phyloP scores from a whole-genome alignment of 1,139 yeast genomes.

The Hansenula anomala region DNA sequence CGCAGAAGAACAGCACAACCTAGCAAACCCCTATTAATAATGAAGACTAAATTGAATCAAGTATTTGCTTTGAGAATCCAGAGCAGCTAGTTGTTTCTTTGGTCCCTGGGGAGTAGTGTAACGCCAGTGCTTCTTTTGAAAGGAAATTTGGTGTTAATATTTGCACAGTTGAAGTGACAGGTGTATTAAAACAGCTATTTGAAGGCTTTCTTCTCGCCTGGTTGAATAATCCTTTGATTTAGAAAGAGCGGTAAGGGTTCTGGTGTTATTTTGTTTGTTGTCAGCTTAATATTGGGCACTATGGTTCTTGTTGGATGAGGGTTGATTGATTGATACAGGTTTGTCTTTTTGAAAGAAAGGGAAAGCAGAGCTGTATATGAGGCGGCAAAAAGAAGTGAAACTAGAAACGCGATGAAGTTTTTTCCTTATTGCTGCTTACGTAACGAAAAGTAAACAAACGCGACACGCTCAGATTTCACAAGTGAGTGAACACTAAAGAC shows the following conservation, averaged over 20 bases:
- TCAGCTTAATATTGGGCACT: too few relatives aligned
- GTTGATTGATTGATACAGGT: too few relatives aligned
- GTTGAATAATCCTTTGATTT: neutral
- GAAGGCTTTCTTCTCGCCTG: neutral
- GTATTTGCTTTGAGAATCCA: too few relatives aligned
- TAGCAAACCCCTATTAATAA: neutral
- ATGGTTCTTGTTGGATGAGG: neutral
- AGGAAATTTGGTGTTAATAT: neutral
- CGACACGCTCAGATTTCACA: constrained; percentile 3
- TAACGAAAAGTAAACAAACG: constrained; percentile 20
- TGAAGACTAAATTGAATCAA: neutral
- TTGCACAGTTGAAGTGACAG: constrained; percentile 2
- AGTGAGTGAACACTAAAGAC: neutral
- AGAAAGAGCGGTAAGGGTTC: too few relatives aligned
- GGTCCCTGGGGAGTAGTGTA: too few relatives aligned
- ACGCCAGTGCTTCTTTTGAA: too few relatives aligned
- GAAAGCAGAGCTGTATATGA: constrained; percentile 1
- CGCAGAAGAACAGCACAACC: too few relatives aligned
- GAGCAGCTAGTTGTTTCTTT: too few relatives aligned
- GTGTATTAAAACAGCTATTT: too few relatives aligned
- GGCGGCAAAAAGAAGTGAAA: constrained; percentile 3
- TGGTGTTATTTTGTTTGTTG: too few relatives aligned
- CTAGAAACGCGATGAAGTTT: constrained; percentile 5
- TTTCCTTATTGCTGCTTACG: constrained; percentile 6
- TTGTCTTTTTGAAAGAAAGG: too few relatives aligned